A percentile compares a stretch with the other conserved stretches of the same genome.
phyloP scores from a whole-genome alignment of 2,329 filamentous ascomycete species.

The Talaromyces islandicus region DNA sequence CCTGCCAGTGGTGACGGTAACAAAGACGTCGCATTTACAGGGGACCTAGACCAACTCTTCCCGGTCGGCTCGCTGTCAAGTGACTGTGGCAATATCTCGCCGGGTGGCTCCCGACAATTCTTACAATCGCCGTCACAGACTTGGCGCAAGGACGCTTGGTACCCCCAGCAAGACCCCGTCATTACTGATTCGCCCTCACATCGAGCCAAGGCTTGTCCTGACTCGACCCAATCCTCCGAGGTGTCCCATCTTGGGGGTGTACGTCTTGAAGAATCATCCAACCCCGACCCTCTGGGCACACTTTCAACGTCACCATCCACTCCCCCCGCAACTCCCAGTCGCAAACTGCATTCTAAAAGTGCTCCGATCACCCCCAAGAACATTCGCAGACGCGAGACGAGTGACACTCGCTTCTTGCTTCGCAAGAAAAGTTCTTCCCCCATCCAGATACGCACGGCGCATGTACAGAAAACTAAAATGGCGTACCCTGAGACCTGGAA shows the following conservation, averaged over 20 bases:
- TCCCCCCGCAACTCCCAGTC: constrained; percentile 31
- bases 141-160: constrained; percentile 50
- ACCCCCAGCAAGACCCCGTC: constrained; percentile 46
- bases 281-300: constrained; percentile 15
- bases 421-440: constrained; percentile 41
- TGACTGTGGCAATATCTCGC: constrained; percentile 46
- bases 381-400: constrained; percentile 35
- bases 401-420: constrained; percentile 31
- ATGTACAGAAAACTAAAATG: constrained; percentile 39
- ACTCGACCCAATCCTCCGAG: constrained; percentile 32
- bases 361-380: constrained; percentile 32
- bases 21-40: constrained; percentile 44
- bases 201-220: constrained; percentile 13
- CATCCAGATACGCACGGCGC: constrained; percentile 52
- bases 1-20: constrained; percentile 41
- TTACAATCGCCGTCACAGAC: constrained; percentile 39
- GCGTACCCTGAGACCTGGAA: constrained; percentile 45
- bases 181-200: constrained; percentile 16
- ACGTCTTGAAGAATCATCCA: constrained; percentile 27
- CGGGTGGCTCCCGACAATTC: constrained; percentile 42
- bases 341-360: constrained; percentile 30
- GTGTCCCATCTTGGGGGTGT: constrained; percentile 17
- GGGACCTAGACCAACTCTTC: constrained; percentile 49
- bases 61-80: constrained; percentile 44
- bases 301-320: constrained; percentile 27